These are phyloP conservation scores for Pyrenophora seminiperda DNA, from an alignment of 2,329 filamentous ascomycete species.

Conservation along the genomic window DNA sequence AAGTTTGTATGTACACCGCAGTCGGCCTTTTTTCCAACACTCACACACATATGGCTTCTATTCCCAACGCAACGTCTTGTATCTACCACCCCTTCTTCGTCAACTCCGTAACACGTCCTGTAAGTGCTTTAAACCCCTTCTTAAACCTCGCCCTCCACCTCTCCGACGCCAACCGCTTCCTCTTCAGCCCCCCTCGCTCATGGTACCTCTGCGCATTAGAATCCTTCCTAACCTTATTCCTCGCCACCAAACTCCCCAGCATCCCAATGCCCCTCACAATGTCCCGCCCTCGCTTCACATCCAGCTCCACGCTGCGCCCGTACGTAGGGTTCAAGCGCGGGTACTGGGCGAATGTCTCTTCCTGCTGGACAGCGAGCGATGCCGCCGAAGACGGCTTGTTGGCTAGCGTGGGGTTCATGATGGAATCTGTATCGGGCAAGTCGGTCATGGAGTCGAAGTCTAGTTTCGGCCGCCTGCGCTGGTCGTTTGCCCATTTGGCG, in stretches of 20 bases:
- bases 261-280: slow-evolving; percentile 54
- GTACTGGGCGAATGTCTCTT: slow-evolving; percentile 31
- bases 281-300: slow-evolving; percentile 47
- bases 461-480: slow-evolving; percentile 8
- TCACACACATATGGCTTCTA: not conserved
- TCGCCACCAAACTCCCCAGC: slow-evolving; percentile 49
- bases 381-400: slow-evolving; percentile 26
- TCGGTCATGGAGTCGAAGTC: slow-evolving; percentile 28
- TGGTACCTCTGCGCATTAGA: slow-evolving; percentile 68
- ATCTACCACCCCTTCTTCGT: slow-evolving; percentile 79
- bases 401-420: slow-evolving; percentile 21
- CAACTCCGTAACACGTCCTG: slow-evolving; percentile 69
- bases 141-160: slow-evolving; percentile 73
- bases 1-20: slow-evolving; percentile 7
- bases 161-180: slow-evolving; percentile 73
- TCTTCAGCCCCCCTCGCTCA: slow-evolving; percentile 75
- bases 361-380: slow-evolving; percentile 22
- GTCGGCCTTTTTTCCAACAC: not conserved
- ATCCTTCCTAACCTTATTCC: slow-evolving; percentile 66
- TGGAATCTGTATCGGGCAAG: slow-evolving; percentile 11
- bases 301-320: slow-evolving; percentile 50
- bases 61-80: not conserved
- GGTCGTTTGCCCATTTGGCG: slow-evolving; percentile 18
- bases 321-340: slow-evolving; percentile 47
- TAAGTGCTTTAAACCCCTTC: slow-evolving; percentile 68